Conservation (phyloP, 306 rosid species). For the Alnus glutinosa region DNA sequence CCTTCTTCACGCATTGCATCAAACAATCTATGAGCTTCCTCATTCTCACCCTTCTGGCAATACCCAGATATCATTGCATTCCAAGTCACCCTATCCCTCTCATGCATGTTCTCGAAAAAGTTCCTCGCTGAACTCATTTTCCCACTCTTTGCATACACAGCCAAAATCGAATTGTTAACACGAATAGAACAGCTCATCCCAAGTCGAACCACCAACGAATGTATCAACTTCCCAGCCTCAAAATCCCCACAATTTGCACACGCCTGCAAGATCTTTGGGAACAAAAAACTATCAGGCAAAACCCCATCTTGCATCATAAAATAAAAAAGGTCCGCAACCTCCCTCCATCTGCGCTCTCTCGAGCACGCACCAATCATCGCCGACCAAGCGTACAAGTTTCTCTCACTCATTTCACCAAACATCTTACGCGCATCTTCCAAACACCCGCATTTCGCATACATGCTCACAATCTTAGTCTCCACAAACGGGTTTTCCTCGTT, state of each 20-base stretch:
- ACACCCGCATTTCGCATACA: slow-evolving; percentile 83
- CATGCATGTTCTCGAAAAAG: slow-evolving; percentile 61
- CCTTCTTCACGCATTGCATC: slow-evolving; percentile 64
- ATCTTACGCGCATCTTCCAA: slow-evolving; percentile 75
- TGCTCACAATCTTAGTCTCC: slow-evolving; percentile 78
- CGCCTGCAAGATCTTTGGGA: slow-evolving; percentile 78
- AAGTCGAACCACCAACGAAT: slow-evolving; percentile 62
- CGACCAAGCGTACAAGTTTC: slow-evolving; percentile 93
- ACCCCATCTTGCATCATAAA: slow-evolving; percentile 63
- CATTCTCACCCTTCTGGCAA: slow-evolving; percentile 61
- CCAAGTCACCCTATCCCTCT: slow-evolving; percentile 68
- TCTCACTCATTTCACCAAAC: slow-evolving; percentile 74
- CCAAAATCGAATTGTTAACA: slow-evolving; percentile 60
- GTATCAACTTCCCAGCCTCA: slow-evolving; percentile 55
- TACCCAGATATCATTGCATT: slow-evolving; percentile 68
- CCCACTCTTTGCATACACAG: slow-evolving; percentile 72
- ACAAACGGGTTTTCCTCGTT: slow-evolving; percentile 58
- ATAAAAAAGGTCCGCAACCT: slow-evolving; percentile 63
- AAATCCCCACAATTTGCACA: slow-evolving; percentile 63
- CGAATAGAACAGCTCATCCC: slow-evolving; percentile 42
- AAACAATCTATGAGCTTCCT: slow-evolving; percentile 57
- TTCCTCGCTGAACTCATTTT: slow-evolving; percentile 56
- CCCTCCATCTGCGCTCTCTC: slow-evolving; percentile 64
- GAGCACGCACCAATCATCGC: slow-evolving; percentile 89
- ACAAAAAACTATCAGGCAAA: slow-evolving; percentile 70